Base-by-base conservation (phyloP, 768 basidiomycete species). In the Gelatoporia subvermispora region DNA sequence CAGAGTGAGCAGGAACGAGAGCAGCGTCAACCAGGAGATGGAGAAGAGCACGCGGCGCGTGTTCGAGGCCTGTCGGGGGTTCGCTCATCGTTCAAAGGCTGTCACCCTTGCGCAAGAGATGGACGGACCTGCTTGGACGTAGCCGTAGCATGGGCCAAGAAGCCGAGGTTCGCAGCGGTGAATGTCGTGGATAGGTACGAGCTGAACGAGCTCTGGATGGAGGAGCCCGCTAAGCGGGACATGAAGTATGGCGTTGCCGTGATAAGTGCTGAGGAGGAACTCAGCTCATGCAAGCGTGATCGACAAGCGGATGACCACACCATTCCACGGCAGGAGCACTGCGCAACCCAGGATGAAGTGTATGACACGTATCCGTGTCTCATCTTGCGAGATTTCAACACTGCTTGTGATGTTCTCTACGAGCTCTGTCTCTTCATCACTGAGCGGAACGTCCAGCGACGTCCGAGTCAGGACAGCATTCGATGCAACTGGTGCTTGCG, bases 271-370 rank as follows among this genome's bases (percentile, higher is more conserved):
- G 49, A 18, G n/a, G n/a, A 18, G 3, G 36, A 34, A 23, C 8
- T 45, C 17, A 52, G 35, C 44, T 49, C 22, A 5, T 8, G n/a
- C 22, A 23, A 39, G 47, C 31, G 31, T 31, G 5, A 40, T 22
- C 39, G 23, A 38, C 7, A 7, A 31, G 13, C 15, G 9, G 25
- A 25, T 41, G 17, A 31, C 10, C 16, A 49, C 63, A 92, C 93
- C 91, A 61, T 93, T 95, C 93, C 93, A 96, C 23, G 89, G 84
- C 16, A 96, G 67, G 7, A 96, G 73, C 3, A 85, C 77, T 17
- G 88, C 85, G 48, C 84, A 84, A 2, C 93, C 91, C 16, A 93
- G 65, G 20, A 86, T 64, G 54, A 89, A 87, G 55, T 82, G 76
- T 36, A 84, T 76, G 81, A 83, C 84, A 43, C 69, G 65, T 57